Conservation (phyloP, 192 early-diverging fungal genomes). For the Mortierella claussenii region DNA sequence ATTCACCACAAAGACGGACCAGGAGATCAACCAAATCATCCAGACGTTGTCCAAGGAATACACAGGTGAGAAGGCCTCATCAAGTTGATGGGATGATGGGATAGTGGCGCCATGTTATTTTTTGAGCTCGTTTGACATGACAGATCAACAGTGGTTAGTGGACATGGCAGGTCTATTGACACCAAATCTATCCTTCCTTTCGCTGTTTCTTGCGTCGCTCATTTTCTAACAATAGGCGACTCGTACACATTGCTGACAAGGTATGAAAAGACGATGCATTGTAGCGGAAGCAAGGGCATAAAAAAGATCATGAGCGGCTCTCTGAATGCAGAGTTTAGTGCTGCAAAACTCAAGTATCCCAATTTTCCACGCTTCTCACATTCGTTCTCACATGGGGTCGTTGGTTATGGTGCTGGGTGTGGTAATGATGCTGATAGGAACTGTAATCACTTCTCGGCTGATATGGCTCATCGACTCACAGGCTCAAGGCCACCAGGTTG, state of each 20-base stretch:
- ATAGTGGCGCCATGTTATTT: no score
- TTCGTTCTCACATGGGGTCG: no score
- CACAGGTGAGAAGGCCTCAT: constrained; percentile 32
- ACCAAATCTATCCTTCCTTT: background rate
- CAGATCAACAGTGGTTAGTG: no score
- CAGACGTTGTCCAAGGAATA: constrained; percentile 51
- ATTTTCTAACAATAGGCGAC: constrained; percentile 40
- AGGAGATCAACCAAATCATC: constrained; percentile 45
- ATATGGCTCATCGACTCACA: constrained; percentile 43
- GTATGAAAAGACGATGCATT: constrained; percentile 2
- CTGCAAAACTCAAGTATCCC: no score
- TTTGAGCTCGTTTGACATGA: no score
- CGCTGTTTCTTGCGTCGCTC: background rate
- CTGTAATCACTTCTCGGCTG: constrained; percentile 52
- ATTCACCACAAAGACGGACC: constrained; percentile 43
- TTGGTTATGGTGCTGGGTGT: no score
- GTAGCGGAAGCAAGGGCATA: background rate
- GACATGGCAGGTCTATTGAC: no score
- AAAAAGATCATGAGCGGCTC: constrained; percentile 15
- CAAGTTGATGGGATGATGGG: no score
- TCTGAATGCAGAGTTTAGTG: no score
- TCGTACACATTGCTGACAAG: constrained; percentile 42
- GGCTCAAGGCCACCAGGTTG: constrained; percentile 46
- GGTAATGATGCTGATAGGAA: constrained; percentile 36
- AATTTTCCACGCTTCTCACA: no score